Conservation (phyloP, 2,329 filamentous ascomycete genomes). For the Diaporthe ampelina region DNA sequence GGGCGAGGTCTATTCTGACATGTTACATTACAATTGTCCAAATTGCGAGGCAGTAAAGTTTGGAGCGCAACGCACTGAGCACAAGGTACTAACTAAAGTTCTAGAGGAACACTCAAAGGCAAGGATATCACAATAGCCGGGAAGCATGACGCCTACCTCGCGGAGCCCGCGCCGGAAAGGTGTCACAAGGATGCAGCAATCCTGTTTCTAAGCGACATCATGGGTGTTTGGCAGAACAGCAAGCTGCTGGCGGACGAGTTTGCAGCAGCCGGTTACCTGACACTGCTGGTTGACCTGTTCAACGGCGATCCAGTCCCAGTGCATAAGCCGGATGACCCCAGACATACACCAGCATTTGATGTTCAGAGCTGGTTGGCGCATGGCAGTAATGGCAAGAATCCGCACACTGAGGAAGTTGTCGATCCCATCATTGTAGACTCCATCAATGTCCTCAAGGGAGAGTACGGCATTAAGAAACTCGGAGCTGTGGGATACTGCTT, state of each 20-base stretch:
- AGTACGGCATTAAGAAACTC: neutral
- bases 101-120: neutral
- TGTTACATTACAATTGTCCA: too few species aligned
- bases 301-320: neutral
- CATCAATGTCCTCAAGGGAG: neutral
- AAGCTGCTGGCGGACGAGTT: slow-evolving; percentile 3
- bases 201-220: neutral
- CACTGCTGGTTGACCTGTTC: slow-evolving; percentile 4
- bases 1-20: too few species aligned
- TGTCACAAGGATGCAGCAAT: neutral
- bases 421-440: neutral
- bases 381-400: neutral
- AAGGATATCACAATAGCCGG: neutral
- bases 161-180: neutral
- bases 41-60: too few species aligned
- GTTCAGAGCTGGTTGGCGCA: neutral
- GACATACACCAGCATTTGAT: neutral
- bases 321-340: neutral
- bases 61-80: neutral
- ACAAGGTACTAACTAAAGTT: neutral
- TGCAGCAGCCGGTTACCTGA: neutral
- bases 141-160: neutral
- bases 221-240: slow-evolving; percentile 8
- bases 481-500: slow-evolving; percentile 4
- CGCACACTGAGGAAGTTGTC: neutral